Conservation (phyloP, 768 basidiomycete species). For the Russula earlei region DNA sequence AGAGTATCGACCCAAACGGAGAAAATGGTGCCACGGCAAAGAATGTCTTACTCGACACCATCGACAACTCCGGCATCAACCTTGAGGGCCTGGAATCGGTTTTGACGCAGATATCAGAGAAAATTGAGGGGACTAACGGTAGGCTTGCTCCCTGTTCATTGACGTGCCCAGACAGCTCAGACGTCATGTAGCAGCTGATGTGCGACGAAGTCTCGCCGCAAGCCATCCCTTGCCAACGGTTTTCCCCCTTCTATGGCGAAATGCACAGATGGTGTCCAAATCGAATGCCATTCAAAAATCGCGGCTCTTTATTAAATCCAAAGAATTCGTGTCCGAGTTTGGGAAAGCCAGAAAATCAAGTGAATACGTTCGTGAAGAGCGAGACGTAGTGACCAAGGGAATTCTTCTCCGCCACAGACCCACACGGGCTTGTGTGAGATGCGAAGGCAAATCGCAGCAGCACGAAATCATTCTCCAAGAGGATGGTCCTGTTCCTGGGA, state of each 20-base stretch:
- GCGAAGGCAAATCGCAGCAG: conserved; percentile 46
- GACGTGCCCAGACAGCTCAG: background rate
- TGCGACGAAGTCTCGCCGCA: conserved; percentile 44
- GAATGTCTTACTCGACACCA: conserved; percentile 49
- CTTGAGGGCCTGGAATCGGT: conserved; percentile 41
- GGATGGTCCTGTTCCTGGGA: conserved; percentile 17
- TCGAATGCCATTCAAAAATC: conserved; percentile 53
- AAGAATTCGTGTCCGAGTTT: conserved; percentile 59
- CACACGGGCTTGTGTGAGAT: conserved; percentile 47
- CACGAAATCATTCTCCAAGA: conserved; percentile 23
- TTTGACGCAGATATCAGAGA: conserved; percentile 33
- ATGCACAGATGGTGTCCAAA: conserved; percentile 38
- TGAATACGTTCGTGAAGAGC: conserved; percentile 29
- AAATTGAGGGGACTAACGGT: conserved; percentile 24
- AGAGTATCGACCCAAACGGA: conserved; percentile 42
- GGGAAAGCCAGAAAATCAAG: conserved; percentile 34
- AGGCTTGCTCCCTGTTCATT: background rate
- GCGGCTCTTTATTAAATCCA: conserved; percentile 60
- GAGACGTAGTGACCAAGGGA: conserved; percentile 60
- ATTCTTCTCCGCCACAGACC: conserved; percentile 33
- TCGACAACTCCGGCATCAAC: conserved; percentile 58
- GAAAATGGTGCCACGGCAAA: conserved; percentile 59
- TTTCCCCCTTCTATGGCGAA: conserved; percentile 33
- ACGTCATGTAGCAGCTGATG: conserved; percentile 38
- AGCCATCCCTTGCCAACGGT: conserved; percentile 47